phyloP scores from a whole-genome alignment of 129 eudicot genomes.

The Escallonia herrerae region DNA sequence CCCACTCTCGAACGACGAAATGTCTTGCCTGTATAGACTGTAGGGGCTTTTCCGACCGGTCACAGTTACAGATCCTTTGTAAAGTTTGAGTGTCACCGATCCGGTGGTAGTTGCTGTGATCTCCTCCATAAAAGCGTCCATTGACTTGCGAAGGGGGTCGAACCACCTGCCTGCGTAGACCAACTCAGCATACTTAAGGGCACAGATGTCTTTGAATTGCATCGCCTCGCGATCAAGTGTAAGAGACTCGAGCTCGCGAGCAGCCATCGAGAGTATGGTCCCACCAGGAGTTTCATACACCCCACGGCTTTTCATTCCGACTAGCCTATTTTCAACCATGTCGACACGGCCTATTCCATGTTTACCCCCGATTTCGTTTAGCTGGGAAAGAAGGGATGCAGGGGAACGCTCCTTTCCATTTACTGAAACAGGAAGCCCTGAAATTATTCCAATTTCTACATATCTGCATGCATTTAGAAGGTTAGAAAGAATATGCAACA shows the following conservation, averaged over 20 bases:
- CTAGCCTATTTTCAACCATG: constrained; percentile 90
- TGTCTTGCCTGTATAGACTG: constrained; percentile 84
- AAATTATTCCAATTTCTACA: constrained; percentile 72
- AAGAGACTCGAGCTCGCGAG: constrained; percentile 85
- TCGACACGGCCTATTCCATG: constrained; percentile 92
- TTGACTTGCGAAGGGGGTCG: constrained; percentile 87
- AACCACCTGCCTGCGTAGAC: constrained; percentile 98
- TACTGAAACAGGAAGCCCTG: constrained; percentile 78
- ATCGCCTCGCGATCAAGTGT: constrained; percentile 92
- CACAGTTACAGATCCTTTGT: constrained; percentile 80
- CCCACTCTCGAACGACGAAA: constrained; percentile 92
- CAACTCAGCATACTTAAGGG: constrained; percentile 87
- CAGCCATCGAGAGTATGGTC: constrained; percentile 78
- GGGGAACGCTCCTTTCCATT: constrained; percentile 84
- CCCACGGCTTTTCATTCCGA: constrained; percentile 88
- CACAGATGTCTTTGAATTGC: constrained; percentile 72
- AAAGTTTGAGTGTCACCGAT: constrained; percentile 75
- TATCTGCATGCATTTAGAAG: constrained; percentile 45
- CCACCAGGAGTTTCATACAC: constrained; percentile 99
- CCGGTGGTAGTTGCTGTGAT: constrained; percentile 79
- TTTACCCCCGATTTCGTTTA: constrained; percentile 72
- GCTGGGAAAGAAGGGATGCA: constrained; percentile 68
- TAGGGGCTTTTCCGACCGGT: constrained; percentile 71
- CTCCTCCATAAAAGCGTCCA: constrained; percentile 87
- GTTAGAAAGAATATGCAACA: not conserved